phyloP scores from a whole-genome alignment of 148 eudicot genomes.

The Rheum nobile region DNA sequence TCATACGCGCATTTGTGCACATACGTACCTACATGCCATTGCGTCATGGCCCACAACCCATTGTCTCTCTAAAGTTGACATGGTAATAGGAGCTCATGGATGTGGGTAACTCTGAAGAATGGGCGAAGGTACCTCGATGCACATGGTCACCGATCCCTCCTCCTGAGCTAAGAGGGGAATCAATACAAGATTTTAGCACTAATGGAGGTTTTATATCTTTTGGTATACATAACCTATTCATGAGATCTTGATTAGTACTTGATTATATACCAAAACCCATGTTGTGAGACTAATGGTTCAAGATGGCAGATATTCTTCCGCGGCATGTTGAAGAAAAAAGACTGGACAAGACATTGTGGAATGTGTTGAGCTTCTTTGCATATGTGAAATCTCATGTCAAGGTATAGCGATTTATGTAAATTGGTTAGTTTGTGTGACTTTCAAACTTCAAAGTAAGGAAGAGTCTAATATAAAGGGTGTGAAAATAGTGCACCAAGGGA shows the following conservation, averaged over 20 bases:
- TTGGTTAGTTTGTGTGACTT: not conserved
- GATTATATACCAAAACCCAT: not conserved
- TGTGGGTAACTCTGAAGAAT: slow-evolving; percentile 69
- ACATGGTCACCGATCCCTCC: slow-evolving; percentile 90
- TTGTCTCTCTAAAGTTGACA: too few relatives aligned
- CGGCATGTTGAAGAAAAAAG: slow-evolving; percentile 89
- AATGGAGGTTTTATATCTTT: slow-evolving; percentile 94
- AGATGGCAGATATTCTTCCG: slow-evolving; percentile 59
- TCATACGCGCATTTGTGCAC: too few relatives aligned
- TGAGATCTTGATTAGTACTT: not conserved
- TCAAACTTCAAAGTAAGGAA: too few relatives aligned
- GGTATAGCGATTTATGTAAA: slow-evolving; percentile 25
- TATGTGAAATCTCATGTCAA: slow-evolving; percentile 92
- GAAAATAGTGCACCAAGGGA: not conserved
- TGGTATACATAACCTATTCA: slow-evolving; percentile 26
- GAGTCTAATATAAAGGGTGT: not conserved
- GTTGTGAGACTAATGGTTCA: not conserved
- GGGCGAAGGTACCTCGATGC: slow-evolving; percentile 77
- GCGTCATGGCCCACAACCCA: too few relatives aligned
- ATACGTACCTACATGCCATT: too few relatives aligned
- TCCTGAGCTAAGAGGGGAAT: slow-evolving; percentile 52
- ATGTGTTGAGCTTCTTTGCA: slow-evolving; percentile 78
- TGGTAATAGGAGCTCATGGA: not conserved
- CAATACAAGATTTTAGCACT: slow-evolving; percentile 56
- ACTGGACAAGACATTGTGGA: slow-evolving; percentile 89